These are phyloP conservation scores for Neopestalotiopsis clavispora DNA, from an alignment of 2,329 filamentous ascomycete species.

Conservation along the genomic window DNA sequence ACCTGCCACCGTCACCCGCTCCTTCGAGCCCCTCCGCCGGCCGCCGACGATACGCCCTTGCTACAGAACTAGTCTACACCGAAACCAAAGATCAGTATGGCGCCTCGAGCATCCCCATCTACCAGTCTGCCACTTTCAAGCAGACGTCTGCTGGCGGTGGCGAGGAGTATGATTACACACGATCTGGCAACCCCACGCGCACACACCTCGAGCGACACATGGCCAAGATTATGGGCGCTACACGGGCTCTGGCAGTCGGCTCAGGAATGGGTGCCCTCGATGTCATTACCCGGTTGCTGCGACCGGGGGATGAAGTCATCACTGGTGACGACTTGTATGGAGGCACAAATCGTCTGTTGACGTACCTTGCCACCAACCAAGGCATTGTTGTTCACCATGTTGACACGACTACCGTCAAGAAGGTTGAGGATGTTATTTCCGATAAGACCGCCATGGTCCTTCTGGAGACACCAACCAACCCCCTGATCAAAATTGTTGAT, in stretches of 20 bases:
- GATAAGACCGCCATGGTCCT: constrained; percentile 93
- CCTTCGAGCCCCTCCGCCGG: constrained; percentile 88
- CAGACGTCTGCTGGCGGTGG: constrained; percentile 81
- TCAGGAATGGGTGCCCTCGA: constrained; percentile 98
- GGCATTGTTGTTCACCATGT: constrained; percentile 96
- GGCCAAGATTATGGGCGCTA: constrained; percentile 98
- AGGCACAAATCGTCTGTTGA: constrained; percentile 90
- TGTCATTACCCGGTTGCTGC: constrained; percentile 89
- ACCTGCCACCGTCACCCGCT: constrained; percentile 88
- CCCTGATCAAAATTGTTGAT: constrained; percentile 97
- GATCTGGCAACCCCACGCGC: constrained; percentile 94
- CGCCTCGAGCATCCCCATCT: constrained; percentile 93
- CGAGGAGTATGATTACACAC: constrained; percentile 96
- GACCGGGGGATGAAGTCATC: constrained; percentile 94
- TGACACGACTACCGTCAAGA: constrained; percentile 82
- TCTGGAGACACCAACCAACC: constrained; percentile 95
- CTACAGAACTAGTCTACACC: constrained; percentile 95
- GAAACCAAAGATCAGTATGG: constrained; percentile 97
- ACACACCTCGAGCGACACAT: constrained; percentile 95
- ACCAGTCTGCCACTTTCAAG: constrained; percentile 98
- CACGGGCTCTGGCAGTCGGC: constrained; percentile 87
- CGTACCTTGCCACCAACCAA: constrained; percentile 86
- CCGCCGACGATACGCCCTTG: constrained; percentile 83
- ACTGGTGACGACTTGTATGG: constrained; percentile 97
- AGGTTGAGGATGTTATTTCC: constrained; percentile 71